Conservation (phyloP, 352 stramenopile species). For the Elongisporangium senticosum region DNA sequence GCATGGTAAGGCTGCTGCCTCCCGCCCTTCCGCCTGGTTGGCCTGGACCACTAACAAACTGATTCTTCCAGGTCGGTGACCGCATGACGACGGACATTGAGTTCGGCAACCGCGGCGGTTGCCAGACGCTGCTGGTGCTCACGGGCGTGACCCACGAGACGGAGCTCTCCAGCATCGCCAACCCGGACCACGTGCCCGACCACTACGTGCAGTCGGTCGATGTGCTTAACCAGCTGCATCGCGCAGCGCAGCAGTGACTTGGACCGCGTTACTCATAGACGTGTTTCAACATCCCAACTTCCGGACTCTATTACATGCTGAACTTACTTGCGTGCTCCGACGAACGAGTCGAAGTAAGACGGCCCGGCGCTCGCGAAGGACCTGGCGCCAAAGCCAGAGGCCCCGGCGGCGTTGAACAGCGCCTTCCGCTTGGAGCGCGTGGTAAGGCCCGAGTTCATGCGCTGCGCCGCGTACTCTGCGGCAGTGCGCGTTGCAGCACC, state of each 20-base stretch:
- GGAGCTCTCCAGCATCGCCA: conserved; percentile 47
- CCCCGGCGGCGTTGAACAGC: conserved; percentile 15
- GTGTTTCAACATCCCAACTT: conserved; percentile 1
- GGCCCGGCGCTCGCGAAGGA: background rate
- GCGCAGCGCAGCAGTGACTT: conserved; percentile 17
- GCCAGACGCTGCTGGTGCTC: conserved; percentile 75
- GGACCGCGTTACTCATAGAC: conserved; percentile 11
- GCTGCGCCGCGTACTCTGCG: conserved; percentile 22
- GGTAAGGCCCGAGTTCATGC: conserved; percentile 30
- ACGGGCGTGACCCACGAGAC: conserved; percentile 58
- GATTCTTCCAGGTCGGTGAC: conserved; percentile 56
- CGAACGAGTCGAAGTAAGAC: conserved; percentile 72
- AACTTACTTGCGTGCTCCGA: conserved; percentile 8
- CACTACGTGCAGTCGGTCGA: conserved; percentile 69
- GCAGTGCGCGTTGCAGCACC: too few species aligned
- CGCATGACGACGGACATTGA: conserved; percentile 80
- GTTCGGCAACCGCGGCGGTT: conserved; percentile 63
- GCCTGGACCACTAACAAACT: background rate
- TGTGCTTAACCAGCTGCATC: conserved; percentile 62
- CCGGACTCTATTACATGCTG: background rate
- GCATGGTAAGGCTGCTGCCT: conserved; percentile 47
- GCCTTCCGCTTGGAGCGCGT: conserved; percentile 36
- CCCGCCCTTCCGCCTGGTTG: background rate
- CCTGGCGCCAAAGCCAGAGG: background rate
- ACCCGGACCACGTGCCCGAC: conserved; percentile 50